Conservation (phyloP, 768 basidiomycete genomes). For the Boletus tomentosulus region DNA sequence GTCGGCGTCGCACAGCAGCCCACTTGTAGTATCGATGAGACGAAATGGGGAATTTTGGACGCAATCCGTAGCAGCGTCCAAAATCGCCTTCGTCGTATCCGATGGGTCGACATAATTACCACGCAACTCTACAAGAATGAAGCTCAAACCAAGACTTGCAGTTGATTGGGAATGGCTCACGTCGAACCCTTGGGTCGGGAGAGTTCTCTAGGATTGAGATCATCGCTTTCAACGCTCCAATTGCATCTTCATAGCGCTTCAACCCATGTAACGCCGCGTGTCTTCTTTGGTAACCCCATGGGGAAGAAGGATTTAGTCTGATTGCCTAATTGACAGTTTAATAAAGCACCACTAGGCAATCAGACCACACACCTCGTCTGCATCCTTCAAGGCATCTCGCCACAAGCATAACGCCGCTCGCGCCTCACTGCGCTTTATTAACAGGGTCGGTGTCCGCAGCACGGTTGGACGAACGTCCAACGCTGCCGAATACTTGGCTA, state of each 20-base stretch:
- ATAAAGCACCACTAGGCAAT: not conserved
- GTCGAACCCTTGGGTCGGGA: conserved; percentile 3
- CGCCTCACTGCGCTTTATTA: conserved; percentile 14
- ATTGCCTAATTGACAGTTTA: conserved; percentile 4
- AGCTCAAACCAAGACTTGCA: not conserved
- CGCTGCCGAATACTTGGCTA: conserved; percentile 10
- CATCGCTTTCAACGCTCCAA: conserved; percentile 6
- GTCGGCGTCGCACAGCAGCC: conserved; percentile 16
- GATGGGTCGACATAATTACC: conserved; percentile 10
- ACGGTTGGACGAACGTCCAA: not conserved
- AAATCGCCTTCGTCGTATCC: not conserved
- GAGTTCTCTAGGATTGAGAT: conserved; percentile 10
- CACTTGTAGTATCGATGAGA: conserved; percentile 19
- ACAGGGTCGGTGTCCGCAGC: not conserved
- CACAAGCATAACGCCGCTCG: not conserved
- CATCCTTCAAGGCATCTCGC: conserved; percentile 14
- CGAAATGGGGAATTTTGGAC: conserved; percentile 7
- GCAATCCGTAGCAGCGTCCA: not conserved
- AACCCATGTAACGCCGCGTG: conserved; percentile 11
- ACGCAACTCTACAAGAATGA: conserved; percentile 4
- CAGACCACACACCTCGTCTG: conserved; percentile 10
- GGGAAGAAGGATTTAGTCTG: conserved; percentile 7
- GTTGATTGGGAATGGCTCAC: conserved; percentile 1
- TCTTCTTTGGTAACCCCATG: conserved; percentile 13
- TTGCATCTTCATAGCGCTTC: conserved; percentile 10